Base-by-base conservation (phyloP, 2,329 filamentous ascomycete genomes). In the Hypoxylon sp. region DNA sequence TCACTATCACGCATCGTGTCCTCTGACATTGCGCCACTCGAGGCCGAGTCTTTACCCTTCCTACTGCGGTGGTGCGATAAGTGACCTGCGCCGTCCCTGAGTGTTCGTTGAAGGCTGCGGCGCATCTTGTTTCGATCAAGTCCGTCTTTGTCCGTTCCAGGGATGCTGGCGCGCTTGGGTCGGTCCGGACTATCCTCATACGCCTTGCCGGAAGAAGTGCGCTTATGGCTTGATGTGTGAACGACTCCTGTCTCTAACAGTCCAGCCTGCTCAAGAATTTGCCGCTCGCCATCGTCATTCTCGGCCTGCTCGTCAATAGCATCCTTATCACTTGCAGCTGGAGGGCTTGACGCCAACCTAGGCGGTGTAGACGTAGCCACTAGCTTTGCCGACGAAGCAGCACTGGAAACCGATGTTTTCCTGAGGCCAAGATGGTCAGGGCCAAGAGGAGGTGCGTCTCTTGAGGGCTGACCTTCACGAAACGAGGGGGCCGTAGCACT, bases 51-150 rank as follows among this genome's bases (percentile, higher is more conserved):
- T 69, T 88, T 91, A 47, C 89, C 88, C 72, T 89, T 93, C 65
- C 87, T 88, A 71, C 89, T 88, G 26, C 90, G 86, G 67, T 91
- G 88, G 67, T 84, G 85, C 15, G 81, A 84, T 68, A 81, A 83
- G 75, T 81, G 87, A 57, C 79, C 88, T 67, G 80, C 89, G 77
- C 89, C 84, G 68, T 98, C 94, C 63, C 95, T 86, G 55, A 98
- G 83, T 10, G 93, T 97, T 55, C 92, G 90, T 68, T 97, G 94
- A 11, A 98, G 78, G 72, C 92, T 97, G 60, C 92, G 88, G 20
- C 94, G 88, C 47, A 93, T 87, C 71, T 88, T 92, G 55, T 81
- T 87, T 62, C 80, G 82, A 38, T 89, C 86, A 40, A 79, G 75
- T 48, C 80, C 83, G 26, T 82, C 80, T 33, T 71, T 73, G 7